Evolutionary conservation across 805 yeast species (phyloP).

Genomic region (Zygoascus flipseniorum): DNA sequence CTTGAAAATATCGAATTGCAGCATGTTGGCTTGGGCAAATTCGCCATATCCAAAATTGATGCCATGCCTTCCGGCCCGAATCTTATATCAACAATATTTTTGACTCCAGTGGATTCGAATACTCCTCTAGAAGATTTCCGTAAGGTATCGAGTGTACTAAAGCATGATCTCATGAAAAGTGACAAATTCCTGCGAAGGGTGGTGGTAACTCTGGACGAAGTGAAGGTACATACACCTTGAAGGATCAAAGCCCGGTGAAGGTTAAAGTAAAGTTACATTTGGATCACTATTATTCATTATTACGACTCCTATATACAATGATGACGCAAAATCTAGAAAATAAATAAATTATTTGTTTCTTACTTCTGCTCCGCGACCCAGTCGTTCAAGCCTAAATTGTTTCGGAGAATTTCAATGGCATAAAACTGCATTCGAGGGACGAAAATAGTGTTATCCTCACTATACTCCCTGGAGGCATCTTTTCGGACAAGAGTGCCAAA

Average conservation of each 20-base stretch:
- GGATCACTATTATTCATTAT: neutral
- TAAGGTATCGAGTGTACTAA: neutral
- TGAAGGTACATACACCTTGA: neutral
- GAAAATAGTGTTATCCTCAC: constrained; percentile 76
- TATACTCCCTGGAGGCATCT: constrained; percentile 64
- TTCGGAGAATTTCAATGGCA: constrained; percentile 91
- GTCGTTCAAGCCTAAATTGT: constrained; percentile 82
- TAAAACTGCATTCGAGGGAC: constrained; percentile 90
- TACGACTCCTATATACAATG: neutral
- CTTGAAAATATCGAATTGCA: constrained; percentile 6
- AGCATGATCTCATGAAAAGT: neutral
- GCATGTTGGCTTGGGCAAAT: constrained; percentile 4
- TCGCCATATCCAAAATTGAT: constrained; percentile 9
- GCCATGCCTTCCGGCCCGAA: constrained; percentile 21
- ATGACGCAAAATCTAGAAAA: neutral
- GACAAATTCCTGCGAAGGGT: neutral
- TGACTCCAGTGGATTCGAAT: constrained; percentile 1
- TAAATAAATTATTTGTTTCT: neutral
- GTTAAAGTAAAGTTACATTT: too few species aligned
- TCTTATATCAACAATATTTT: constrained; percentile 6
- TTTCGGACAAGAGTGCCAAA: constrained; percentile 89
- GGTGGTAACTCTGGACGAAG: neutral
- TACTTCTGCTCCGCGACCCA: constrained; percentile 40
- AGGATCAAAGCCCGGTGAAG: neutral
- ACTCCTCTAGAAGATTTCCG: constrained; percentile 6